These are phyloP conservation scores for Coemansia sp. DNA, from an alignment of 192 early-diverging fungal genomes.

Conservation along the genomic window DNA sequence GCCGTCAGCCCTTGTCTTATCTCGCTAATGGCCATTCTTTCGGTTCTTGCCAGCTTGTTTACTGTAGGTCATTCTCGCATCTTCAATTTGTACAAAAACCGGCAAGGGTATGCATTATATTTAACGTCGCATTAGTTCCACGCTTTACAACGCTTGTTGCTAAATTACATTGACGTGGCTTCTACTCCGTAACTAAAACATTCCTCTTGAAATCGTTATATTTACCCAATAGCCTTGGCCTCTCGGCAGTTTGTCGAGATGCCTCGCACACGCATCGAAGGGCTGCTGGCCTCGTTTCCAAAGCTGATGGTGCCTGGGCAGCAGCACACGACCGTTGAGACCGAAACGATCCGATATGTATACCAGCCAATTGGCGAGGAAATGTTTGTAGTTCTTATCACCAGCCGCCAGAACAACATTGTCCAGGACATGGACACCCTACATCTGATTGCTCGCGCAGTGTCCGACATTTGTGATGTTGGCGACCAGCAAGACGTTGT, in stretches of 20 bases:
- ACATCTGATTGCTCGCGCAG: constrained; percentile 89
- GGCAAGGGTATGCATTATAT: constrained; percentile 74
- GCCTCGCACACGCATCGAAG: constrained; percentile 95
- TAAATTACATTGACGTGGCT: not conserved
- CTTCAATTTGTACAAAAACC: constrained; percentile 87
- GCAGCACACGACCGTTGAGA: constrained; percentile 97
- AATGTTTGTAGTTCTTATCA: constrained; percentile 94
- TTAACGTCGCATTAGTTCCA: not conserved
- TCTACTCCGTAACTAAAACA: not conserved
- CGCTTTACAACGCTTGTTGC: not conserved
- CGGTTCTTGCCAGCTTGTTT: not conserved
- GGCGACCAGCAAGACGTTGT: constrained; percentile 85
- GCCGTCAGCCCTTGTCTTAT: not conserved
- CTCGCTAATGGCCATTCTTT: not conserved
- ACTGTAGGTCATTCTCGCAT: constrained; percentile 87
- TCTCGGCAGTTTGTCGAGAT: constrained; percentile 98
- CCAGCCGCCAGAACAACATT: constrained; percentile 95
- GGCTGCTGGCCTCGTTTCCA: constrained; percentile 93
- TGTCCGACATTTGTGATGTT: constrained; percentile 85
- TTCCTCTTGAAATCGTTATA: not conserved
- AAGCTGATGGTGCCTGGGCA: constrained; percentile 86
- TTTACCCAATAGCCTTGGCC: constrained; percentile 64
- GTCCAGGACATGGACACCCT: constrained; percentile 97
- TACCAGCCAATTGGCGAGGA: constrained; percentile 95
- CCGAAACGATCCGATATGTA: constrained; percentile 94